Base-by-base conservation (phyloP, 176 grass and related monocot genomes). In the Saccharum officinarum region DNA sequence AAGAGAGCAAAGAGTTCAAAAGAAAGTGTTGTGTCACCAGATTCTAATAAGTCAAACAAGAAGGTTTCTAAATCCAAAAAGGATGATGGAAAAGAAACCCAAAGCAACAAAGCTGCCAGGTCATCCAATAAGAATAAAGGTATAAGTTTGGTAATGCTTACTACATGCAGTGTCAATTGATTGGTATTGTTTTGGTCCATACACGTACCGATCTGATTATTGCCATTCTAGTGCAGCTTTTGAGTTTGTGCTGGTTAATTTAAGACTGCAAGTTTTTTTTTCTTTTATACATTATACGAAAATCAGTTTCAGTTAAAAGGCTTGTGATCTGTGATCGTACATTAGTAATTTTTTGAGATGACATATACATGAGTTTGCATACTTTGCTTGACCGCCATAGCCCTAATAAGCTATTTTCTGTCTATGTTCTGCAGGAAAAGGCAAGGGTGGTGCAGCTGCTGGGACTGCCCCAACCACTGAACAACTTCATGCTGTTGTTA, bases 401-500 rank as follows among this genome's bases (percentile, higher is more conserved):
- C 45, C 16, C 17, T 75, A 17, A 14, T 73, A 22, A 84, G 49
- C 14, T 34, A 8, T 60, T 81, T 37, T 23, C 30, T 22, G 40
- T 73, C 13, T 86, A 5, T 79, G 73, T 4, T 86, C 30, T 77
- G 25, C 84, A 99, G 97, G 90, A 86, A 99, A 97, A 89, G 86
- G 60, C 37, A 94, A 96, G 78, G 80, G 62, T 44, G 86, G 67
- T 70, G 75, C 76, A 73, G 81, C 78, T 77, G 86, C 86, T 66
- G 67, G 81, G 16, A 47, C 40, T 40, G 84, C 89, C 52, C 97
- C 97, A 59, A 99, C 91, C 25, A 84, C 74, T 30, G 85, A 94
- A 80, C 84, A 99, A 54, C 83, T 99, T 71, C 92, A 91, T 89
- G 88, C 82, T 85, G 94, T 99, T 79, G 82, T 99, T 78, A 92